Evolutionary conservation across 176 grass and related monocot species (phyloP), one percentile per base, ranked within the genome.

Genomic region (Zea luxurians): DNA sequence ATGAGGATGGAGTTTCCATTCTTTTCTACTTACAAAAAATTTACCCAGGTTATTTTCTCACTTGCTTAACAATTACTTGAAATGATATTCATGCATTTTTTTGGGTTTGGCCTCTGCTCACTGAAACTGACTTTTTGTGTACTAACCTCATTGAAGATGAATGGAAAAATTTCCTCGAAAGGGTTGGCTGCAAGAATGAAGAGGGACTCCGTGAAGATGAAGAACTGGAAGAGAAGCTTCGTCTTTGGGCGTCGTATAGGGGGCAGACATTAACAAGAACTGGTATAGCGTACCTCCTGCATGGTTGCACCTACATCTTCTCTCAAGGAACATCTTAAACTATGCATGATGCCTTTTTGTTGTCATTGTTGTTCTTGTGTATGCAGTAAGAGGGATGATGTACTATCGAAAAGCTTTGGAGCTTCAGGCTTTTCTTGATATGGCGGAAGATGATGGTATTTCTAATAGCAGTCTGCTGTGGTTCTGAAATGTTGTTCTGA

Each of bases 21-120:
- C 88, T 99, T 81, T 99, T 99, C 83, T 99, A 99, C 75, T 87
- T 99, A 7, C 96, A 99, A 74, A 99, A 99, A 84, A 99, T 99
- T 71, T 99, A 95, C 75, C 96, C 96, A 92, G 96, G 96, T 94
- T 76, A 60, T 78, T 80, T 59, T 70, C 37, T 76, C 45, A 27
- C 61, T 69, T 20, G 2, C 17, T 3, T 65, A 58, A 34, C 8
- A 64, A 37, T 76, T 84, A n/a, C 71, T 44, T 81, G 38, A 63
- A 82, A 38, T 69, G 21, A 61, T 16, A 42, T 75, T 18, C 17
- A 80, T 69, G 53, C 3, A 13, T 3, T 8, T 69, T 66, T 73
- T 55, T 37, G 12, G 36, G 62, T 40, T 77, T 35, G 5, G 70
- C 8, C 73, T 49, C 15, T 76, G 74, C 34, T 60, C 48, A 50